phyloP scores from a whole-genome alignment of 768 basidiomycete species.

The Rhodotorula diobovata region DNA sequence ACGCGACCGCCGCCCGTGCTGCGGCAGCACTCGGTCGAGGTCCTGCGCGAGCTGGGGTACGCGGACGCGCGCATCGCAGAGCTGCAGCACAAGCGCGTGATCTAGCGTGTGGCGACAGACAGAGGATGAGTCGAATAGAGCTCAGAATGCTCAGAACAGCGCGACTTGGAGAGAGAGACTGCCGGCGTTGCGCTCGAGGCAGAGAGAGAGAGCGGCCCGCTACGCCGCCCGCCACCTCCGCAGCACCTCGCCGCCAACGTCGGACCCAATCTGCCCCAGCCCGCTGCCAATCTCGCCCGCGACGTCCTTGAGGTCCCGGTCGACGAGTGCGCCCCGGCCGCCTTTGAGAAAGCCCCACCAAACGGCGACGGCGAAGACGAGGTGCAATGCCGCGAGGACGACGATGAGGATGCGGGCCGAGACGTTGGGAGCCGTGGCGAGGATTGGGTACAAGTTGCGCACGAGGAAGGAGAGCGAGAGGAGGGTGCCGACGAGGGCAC shows the following conservation, averaged over 20 bases:
- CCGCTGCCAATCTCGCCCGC: slow-evolving; percentile 5
- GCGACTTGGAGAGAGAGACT: too few relatives aligned
- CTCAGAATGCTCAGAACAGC: too few relatives aligned
- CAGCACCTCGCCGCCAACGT: not conserved
- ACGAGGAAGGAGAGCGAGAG: slow-evolving; percentile 84
- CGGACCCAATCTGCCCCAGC: not conserved
- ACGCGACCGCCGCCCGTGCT: slow-evolving; percentile 41
- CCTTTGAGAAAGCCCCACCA: slow-evolving; percentile 68
- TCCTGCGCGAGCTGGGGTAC: slow-evolving; percentile 38
- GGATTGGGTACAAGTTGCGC: slow-evolving; percentile 80
- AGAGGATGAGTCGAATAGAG: too few relatives aligned
- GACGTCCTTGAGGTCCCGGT: slow-evolving; percentile 3
- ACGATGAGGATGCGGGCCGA: slow-evolving; percentile 75
- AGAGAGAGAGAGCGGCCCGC: not conserved
- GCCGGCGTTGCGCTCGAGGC: too few relatives aligned
- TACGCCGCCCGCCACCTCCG: not conserved
- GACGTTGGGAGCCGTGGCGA: slow-evolving; percentile 80
- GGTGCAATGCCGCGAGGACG: slow-evolving; percentile 68
- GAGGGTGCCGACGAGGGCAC: slow-evolving; percentile 65
- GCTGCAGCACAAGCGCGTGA: slow-evolving; percentile 26
- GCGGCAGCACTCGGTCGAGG: slow-evolving; percentile 41
- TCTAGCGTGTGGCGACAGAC: not conserved
- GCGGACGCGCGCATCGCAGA: slow-evolving; percentile 29
- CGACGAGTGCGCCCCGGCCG: slow-evolving; percentile 15
- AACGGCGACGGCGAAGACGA: slow-evolving; percentile 74